Percentiles rank a stretch among this genome's conserved stretches.
phyloP scores from a whole-genome alignment of 2,329 filamentous ascomycete species.

The Davidsoniella australis region DNA sequence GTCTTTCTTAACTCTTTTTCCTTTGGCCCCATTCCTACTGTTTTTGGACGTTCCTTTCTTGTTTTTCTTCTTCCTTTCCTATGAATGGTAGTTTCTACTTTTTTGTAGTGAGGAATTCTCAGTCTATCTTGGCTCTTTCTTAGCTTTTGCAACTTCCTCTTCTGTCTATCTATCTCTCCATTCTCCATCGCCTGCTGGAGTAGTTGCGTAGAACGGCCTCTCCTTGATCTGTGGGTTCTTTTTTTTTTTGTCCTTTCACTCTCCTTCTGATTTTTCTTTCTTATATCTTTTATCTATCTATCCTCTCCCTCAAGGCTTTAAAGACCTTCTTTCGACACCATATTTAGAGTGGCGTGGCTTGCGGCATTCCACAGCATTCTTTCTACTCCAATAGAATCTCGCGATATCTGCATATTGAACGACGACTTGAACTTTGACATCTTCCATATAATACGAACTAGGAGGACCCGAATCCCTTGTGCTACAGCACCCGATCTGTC shows the following conservation, averaged over 20 bases:
- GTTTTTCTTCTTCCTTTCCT: background rate
- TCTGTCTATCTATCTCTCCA: background rate
- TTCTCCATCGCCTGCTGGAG: background rate
- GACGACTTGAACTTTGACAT: background rate
- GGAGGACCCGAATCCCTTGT: too few relatives aligned
- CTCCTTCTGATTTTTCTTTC: background rate
- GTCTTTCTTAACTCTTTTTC: background rate
- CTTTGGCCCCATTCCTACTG: background rate
- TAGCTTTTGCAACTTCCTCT: background rate
- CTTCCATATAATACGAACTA: background rate
- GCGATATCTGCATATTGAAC: background rate
- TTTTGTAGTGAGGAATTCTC: background rate
- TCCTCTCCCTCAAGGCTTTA: background rate
- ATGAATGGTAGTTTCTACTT: background rate
- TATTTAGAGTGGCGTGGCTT: too few relatives aligned
- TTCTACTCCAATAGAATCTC: too few relatives aligned
- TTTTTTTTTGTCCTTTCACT: background rate
- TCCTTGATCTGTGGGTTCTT: background rate
- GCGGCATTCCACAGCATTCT: too few relatives aligned
- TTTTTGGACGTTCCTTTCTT: background rate
- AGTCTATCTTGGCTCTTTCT: background rate
- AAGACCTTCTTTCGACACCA: background rate
- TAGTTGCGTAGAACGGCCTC: background rate
- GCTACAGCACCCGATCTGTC: too few relatives aligned
- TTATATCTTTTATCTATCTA: slow-evolving; percentile 2